These are phyloP conservation scores for Metschnikowia vanudenii DNA, from an alignment of 805 yeast species.

Conservation along the genomic window DNA sequence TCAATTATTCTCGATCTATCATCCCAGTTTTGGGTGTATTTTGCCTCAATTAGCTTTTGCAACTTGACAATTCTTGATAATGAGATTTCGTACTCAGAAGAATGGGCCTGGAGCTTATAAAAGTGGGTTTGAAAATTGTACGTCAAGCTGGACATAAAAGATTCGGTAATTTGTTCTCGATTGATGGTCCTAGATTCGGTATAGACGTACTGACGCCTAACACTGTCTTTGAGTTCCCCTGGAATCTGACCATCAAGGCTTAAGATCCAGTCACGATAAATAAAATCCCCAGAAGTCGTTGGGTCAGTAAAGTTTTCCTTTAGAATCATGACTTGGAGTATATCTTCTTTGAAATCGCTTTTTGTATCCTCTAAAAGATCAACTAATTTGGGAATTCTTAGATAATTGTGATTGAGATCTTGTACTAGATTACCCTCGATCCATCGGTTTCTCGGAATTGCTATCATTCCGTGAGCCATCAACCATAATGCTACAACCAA, in stretches of 20 bases:
- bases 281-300: slow-evolving; percentile 29
- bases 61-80: slow-evolving; percentile 39
- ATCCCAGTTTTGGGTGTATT: slow-evolving; percentile 18
- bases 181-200: slow-evolving; percentile 23
- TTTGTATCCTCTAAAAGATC: slow-evolving; percentile 65
- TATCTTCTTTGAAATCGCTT: slow-evolving; percentile 60
- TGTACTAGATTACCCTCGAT: slow-evolving; percentile 31
- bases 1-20: slow-evolving; percentile 16
- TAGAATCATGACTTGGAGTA: slow-evolving; percentile 55
- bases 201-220: slow-evolving; percentile 31
- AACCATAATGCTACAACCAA: slow-evolving; percentile 75
- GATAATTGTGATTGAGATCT: slow-evolving; percentile 41
- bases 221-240: slow-evolving; percentile 30
- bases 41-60: slow-evolving; percentile 16
- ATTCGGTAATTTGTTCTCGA: slow-evolving; percentile 36
- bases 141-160: slow-evolving; percentile 51
- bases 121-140: slow-evolving; percentile 51
- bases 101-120: slow-evolving; percentile 52
- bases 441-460: slow-evolving; percentile 56
- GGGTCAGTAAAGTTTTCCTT: slow-evolving; percentile 41
- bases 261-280: slow-evolving; percentile 64
- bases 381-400: slow-evolving; percentile 53
- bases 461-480: slow-evolving; percentile 78
- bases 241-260: slow-evolving; percentile 50
- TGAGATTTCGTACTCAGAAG: slow-evolving; percentile 54